Evolutionary conservation across 768 basidiomycete genomes (phyloP), one percentile per base, ranked within the genome.

Genomic region (Trametes villosa): DNA sequence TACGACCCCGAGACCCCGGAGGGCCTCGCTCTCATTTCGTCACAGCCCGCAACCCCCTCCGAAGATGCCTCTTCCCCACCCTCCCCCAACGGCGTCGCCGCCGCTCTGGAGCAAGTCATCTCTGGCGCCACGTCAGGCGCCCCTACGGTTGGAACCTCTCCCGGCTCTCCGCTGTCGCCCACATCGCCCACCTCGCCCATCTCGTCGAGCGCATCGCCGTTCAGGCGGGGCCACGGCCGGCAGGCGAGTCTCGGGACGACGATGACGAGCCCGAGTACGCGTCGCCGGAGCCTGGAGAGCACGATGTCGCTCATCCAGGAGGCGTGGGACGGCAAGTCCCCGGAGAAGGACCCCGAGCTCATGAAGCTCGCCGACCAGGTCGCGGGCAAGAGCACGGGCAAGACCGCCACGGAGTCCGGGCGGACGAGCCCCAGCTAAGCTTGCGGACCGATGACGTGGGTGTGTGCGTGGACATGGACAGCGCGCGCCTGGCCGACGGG

Each of bases 281-380:
- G 97, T 65, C 80, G 96, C 75, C 79, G 96, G 73, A 94, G 91
- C 72, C 74, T 98, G 73, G 96, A 98, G 80, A 95, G 91, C 72
- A 98, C 97, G 53, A 94, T 96, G 81, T 89, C 89, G 63, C 84
- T 98, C 72, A 96, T 98, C 70, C 89, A 95, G 75, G 93, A 94
- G 66, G 96, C 91, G 7, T 86, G 89, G 75, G 95, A 96, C 52
- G 92, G 91, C 31, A 87, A 82, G 58, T 27, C 49, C 29, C 50
- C 65, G 3, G 0, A 56, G 24, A 60, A 64, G 50, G 71, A 72
- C 53, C 55, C 66, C 12, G 70, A 71, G 66, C 61, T 72, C 30
- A 58, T 68, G 36, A 69, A 69, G 61, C 66, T 72, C 38, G 71
- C 69, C 9, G 64, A 72, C 30, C 57, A 59, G 45, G 61, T 72